phyloP scores from a whole-genome alignment of 2,329 filamentous ascomycete genomes.

The Furcasterigmium sp. region DNA sequence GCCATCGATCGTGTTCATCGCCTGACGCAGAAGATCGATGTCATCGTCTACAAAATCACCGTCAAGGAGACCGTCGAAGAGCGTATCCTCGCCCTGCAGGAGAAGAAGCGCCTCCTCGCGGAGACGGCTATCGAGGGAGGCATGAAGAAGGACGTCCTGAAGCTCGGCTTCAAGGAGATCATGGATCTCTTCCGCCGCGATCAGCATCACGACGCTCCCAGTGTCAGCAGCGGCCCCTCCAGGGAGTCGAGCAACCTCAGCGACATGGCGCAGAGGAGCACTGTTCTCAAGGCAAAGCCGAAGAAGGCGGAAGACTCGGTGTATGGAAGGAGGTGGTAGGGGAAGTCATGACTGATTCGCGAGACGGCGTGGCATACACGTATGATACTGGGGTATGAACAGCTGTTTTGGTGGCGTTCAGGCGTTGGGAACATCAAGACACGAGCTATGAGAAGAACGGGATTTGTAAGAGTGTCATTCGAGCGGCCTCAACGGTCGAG shows the following conservation, averaged over 20 bases:
- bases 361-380: no score
- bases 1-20: conserved; percentile 97
- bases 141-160: conserved; percentile 38
- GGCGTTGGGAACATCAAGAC: no score
- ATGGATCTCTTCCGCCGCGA: conserved; percentile 52
- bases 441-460: no score
- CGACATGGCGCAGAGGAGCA: not conserved
- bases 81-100: conserved; percentile 88
- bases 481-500: no score
- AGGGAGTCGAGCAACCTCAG: no score
- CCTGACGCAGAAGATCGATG: conserved; percentile 93
- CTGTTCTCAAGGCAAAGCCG: not conserved
- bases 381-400: no score
- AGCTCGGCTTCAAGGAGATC: conserved; percentile 4
- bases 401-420: no score
- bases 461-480: no score
- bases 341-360: no score
- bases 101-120: conserved; percentile 89
- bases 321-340: not conserved
- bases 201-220: not conserved
- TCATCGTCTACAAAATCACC: conserved; percentile 91
- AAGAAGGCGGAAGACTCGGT: not conserved
- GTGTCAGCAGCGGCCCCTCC: not conserved
- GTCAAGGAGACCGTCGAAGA: conserved; percentile 85
- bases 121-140: conserved; percentile 83